Evolutionary conservation across 306 rosid species (phyloP).

Genomic region (Geum urbanum): DNA sequence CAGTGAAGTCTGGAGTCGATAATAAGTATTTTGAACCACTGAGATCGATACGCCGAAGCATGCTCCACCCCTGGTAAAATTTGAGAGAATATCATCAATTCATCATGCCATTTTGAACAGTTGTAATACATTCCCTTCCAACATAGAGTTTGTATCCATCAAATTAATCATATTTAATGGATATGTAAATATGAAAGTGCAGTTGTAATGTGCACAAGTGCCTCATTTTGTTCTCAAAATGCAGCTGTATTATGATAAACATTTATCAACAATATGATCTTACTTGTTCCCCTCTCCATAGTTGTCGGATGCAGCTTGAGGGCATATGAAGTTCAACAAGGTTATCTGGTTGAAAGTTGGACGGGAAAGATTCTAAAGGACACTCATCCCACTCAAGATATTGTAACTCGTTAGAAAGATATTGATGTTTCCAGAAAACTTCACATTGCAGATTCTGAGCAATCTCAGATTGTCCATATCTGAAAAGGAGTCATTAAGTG

Average conservation of each 20-base stretch:
- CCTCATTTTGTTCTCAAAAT: too few relatives aligned
- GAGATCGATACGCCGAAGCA: background rate
- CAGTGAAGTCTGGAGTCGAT: background rate
- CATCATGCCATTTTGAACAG: background rate
- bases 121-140: background rate
- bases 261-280: background rate
- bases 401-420: background rate
- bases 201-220: too few relatives aligned
- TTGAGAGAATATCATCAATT: background rate
- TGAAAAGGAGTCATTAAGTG: background rate
- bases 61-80: background rate
- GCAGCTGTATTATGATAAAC: too few relatives aligned
- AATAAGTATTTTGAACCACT: background rate
- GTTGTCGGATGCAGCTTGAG: background rate
- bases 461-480: background rate
- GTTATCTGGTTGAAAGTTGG: background rate
- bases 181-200: too few relatives aligned
- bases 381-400: background rate
- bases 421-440: background rate
- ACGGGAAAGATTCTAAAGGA: slow-evolving; percentile 1
- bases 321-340: background rate
- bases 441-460: background rate
- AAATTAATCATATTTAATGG: too few relatives aligned
- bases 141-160: too few relatives aligned
- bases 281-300: slow-evolving; percentile 12